Conservation (phyloP, 352 stramenopile genomes). For the Blastocystis sp. region DNA sequence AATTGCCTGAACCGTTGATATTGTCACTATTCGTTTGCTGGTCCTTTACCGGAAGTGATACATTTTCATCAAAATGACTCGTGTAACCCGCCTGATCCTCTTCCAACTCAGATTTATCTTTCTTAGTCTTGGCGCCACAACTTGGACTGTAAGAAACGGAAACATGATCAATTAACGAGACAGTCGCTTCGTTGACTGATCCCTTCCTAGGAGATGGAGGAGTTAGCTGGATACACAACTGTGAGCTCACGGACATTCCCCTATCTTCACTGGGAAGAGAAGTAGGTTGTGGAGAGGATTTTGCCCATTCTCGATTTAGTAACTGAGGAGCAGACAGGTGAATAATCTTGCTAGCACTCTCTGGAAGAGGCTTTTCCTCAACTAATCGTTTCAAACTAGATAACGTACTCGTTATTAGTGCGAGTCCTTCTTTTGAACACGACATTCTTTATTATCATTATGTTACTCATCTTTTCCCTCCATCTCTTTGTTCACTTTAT, state of each 20-base stretch:
- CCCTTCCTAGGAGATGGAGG: neutral
- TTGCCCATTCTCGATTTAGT: neutral
- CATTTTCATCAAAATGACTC: too few relatives aligned
- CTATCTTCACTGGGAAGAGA: too few relatives aligned
- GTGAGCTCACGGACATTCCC: too few relatives aligned
- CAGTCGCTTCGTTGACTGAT: too few relatives aligned
- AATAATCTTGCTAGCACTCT: neutral
- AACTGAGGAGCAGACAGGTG: neutral
- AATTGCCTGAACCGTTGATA: too few relatives aligned
- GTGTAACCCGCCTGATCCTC: too few relatives aligned
- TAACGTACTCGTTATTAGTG: neutral
- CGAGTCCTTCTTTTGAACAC: neutral
- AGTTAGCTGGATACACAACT: neutral
- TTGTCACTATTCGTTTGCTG: too few relatives aligned
- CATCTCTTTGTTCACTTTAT: neutral
- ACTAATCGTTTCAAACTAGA: conserved; percentile 8
- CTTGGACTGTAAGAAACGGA: too few relatives aligned
- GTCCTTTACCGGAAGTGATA: too few relatives aligned
- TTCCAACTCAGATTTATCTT: too few relatives aligned
- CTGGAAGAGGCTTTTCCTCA: neutral
- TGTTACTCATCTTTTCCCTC: conserved; percentile 26
- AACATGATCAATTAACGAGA: too few relatives aligned
- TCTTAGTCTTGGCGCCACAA: too few relatives aligned
- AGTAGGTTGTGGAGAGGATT: neutral
- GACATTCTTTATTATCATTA: neutral